These are phyloP conservation scores for Epichloe typhina DNA, from an alignment of 2,329 filamentous ascomycete genomes.

Conservation along the genomic window DNA sequence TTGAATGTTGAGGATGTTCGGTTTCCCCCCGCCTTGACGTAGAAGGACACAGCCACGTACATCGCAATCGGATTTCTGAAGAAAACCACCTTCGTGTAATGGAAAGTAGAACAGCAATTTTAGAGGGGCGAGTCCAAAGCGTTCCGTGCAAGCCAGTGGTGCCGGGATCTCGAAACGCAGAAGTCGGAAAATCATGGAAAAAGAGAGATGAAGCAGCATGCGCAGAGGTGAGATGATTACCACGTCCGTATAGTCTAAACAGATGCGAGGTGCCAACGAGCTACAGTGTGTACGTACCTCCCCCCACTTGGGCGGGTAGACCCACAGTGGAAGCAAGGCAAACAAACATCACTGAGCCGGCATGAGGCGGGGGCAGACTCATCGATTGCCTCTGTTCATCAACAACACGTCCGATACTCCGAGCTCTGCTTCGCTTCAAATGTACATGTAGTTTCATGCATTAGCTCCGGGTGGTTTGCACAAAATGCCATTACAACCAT, in stretches of 20 bases:
- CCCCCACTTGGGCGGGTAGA: not conserved
- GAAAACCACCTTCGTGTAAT: not conserved
- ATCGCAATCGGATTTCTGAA: not conserved
- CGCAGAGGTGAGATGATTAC: not conserved
- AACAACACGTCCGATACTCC: not conserved
- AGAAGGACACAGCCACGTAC: not conserved
- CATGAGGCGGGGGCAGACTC: not conserved
- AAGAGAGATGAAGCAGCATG: not conserved
- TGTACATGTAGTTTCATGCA: too few species aligned
- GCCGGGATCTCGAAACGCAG: not conserved
- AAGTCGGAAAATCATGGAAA: not conserved
- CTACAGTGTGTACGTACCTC: too few species aligned
- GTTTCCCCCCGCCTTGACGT: not conserved
- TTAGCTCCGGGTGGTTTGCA: too few species aligned
- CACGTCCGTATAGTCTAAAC: not conserved
- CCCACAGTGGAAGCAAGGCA: not conserved
- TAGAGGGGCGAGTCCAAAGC: not conserved
- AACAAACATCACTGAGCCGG: not conserved
- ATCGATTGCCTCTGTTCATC: not conserved
- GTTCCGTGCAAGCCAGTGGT: not conserved
- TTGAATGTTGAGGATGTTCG: not conserved
- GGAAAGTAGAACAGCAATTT: not conserved
- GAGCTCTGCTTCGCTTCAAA: not conserved
- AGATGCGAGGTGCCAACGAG: too few species aligned
- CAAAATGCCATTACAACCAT: not conserved